Evolutionary conservation across 1,284 basidiomycete genomes (phyloP), one percentile per base, ranked within the genome.

Genomic region (Coniferiporia weirii): DNA sequence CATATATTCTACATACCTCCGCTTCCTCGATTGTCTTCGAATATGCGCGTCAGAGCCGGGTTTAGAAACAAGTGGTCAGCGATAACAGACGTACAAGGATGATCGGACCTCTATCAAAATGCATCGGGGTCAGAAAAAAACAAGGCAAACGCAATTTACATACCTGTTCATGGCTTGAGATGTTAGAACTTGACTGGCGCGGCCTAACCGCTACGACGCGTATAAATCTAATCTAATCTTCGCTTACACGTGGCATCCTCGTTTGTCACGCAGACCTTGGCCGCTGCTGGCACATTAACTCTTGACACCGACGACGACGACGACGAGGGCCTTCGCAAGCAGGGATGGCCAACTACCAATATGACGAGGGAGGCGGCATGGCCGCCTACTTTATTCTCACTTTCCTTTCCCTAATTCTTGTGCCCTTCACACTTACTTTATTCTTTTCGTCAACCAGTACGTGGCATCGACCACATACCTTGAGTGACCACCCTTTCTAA

Each of bases 351-450:
- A 81, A 85, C 67, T 91, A 91, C 74, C 78, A 84, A 72, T 95
- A 95, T 73, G 93, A 95, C 74, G 92, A 95, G 75, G 83, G 83
- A 54, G 93, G 93, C 64, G 87, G 85, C 65, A 89, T 95, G 83
- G 92, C 93, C 67, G 82, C 87, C 35, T 95, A 93, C 76, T 95
- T 95, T 73, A 75, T 93, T 62, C 83, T 95, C 60, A 92, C 92
- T 7, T 87, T 94, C 70, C 84, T 96, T 64, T 84, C 84, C 56
- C 79, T 95, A 64, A 69, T 93, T 57, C 83, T 96, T 60, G 72
- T 93, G 48, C 93, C 93, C 0, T 71, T 88, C 63, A 89, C 92
- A 0, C 68, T 90, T 34, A 54, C 61, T 76, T 84, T 4, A 70
- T 80, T 20, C 64, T 82, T 38, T 69, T 68, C 70, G 15, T 60